phyloP scores from a whole-genome alignment of 768 basidiomycete species.

The Tulasnella sp. region DNA sequence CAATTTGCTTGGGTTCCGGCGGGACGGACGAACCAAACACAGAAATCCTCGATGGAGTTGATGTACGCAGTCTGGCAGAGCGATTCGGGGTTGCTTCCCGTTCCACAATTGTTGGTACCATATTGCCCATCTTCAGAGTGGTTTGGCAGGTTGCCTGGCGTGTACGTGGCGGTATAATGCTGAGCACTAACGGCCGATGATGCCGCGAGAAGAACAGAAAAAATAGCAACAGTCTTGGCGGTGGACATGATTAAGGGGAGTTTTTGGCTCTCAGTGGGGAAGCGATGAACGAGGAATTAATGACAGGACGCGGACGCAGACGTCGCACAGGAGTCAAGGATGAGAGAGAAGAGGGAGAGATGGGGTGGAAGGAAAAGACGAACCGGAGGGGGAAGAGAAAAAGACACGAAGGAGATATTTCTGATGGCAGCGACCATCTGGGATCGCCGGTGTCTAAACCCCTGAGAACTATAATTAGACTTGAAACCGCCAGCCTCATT shows the following conservation, averaged over 20 bases:
- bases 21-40: slow-evolving; percentile 42
- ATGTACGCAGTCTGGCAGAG: slow-evolving; percentile 66
- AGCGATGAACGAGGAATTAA: neutral
- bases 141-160: slow-evolving; percentile 11
- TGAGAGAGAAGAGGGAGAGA: neutral
- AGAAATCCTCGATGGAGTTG: slow-evolving; percentile 55
- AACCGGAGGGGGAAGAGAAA: neutral
- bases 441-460: neutral
- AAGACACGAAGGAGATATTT: neutral
- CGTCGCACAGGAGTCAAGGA: neutral
- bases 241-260: neutral
- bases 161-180: slow-evolving; percentile 25
- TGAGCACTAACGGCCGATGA: slow-evolving; percentile 7
- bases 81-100: slow-evolving; percentile 57
- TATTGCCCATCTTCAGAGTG: slow-evolving; percentile 10
- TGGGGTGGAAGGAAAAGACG: neutral
- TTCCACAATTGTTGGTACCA: slow-evolving; percentile 55
- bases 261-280: neutral
- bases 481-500: neutral
- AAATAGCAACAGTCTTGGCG: slow-evolving; percentile 6
- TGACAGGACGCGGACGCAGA: slow-evolving; percentile 9
- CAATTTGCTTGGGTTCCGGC: slow-evolving; percentile 13
- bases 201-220: neutral
- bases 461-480: slow-evolving; percentile 11
- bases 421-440: neutral